These are phyloP conservation scores for Priceomyces fermenticarens DNA, from an alignment of 805 yeast genomes.

Conservation along the genomic window DNA sequence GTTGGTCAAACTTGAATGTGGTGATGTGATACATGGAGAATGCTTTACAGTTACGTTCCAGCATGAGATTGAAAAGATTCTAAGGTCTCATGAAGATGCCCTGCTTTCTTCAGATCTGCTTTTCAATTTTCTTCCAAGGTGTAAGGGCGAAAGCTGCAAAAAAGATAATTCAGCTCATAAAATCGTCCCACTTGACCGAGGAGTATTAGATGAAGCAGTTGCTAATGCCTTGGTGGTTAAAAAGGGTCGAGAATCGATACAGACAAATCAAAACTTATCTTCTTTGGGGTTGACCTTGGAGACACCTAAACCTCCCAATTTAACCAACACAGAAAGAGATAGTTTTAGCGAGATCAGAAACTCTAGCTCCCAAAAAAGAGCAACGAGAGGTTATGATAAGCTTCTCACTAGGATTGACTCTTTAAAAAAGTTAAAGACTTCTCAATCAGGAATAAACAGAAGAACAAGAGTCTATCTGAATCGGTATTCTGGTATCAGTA, in stretches of 20 bases:
- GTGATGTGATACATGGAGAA: slow-evolving; percentile 56
- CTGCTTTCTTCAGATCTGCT: not conserved
- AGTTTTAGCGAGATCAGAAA: not conserved
- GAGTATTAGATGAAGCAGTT: slow-evolving; percentile 5
- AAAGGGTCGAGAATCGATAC: slow-evolving; percentile 2
- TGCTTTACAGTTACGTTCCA: slow-evolving; percentile 40
- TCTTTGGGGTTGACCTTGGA: slow-evolving; percentile 7
- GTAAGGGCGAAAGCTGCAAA: slow-evolving; percentile 6
- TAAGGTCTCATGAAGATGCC: not conserved
- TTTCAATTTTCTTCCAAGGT: slow-evolving; percentile 4
- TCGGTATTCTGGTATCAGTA: not conserved
- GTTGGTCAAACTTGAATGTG: slow-evolving; percentile 50
- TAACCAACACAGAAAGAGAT: not conserved
- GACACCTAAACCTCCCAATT: not conserved
- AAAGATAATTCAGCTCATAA: not conserved
- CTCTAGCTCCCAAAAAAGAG: no score
- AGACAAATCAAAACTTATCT: slow-evolving; percentile 4
- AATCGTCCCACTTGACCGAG: slow-evolving; percentile 8
- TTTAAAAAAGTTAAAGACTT: not conserved
- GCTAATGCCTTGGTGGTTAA: slow-evolving; percentile 6
- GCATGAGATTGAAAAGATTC: slow-evolving; percentile 6
- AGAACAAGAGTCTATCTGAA: not conserved
- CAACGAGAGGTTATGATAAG: not conserved
- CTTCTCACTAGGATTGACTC: not conserved
- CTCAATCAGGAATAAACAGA: not conserved